phyloP scores from a whole-genome alignment of 306 rosid species.

The Pueraria montana region DNA sequence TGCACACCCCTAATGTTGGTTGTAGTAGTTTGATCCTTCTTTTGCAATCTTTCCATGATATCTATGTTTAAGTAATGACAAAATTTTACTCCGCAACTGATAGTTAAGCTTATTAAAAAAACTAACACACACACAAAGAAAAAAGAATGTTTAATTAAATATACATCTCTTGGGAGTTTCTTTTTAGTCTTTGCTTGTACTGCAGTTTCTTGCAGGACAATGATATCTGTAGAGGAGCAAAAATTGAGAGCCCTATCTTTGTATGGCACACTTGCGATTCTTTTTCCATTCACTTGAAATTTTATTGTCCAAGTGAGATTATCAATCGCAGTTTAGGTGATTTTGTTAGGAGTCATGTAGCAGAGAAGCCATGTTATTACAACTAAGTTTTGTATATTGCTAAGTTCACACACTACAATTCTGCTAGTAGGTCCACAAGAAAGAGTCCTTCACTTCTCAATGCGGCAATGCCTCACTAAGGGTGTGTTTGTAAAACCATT shows the following conservation, averaged over 20 bases:
- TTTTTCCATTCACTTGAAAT: not conserved
- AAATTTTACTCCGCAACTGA: not conserved
- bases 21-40: slow-evolving; percentile 18
- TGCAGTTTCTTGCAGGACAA: not conserved
- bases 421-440: not conserved
- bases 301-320: not conserved
- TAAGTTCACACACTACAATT: not conserved
- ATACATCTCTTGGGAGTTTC: not conserved
- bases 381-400: slow-evolving; percentile 4
- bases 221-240: not conserved
- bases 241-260: not conserved
- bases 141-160: not conserved
- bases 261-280: not conserved
- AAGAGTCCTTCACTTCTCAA: not conserved
- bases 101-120: not conserved
- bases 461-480: not conserved
- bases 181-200: not conserved
- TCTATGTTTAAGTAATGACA: not conserved
- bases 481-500: not conserved
- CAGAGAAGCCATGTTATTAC: not conserved
- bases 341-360: not conserved
- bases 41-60: not conserved
- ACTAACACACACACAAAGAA: not conserved
- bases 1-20: too few relatives aligned
- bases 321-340: not conserved